These are phyloP conservation scores for Mercurialis annua DNA, from an alignment of 345 rosid species.

Conservation along the genomic window DNA sequence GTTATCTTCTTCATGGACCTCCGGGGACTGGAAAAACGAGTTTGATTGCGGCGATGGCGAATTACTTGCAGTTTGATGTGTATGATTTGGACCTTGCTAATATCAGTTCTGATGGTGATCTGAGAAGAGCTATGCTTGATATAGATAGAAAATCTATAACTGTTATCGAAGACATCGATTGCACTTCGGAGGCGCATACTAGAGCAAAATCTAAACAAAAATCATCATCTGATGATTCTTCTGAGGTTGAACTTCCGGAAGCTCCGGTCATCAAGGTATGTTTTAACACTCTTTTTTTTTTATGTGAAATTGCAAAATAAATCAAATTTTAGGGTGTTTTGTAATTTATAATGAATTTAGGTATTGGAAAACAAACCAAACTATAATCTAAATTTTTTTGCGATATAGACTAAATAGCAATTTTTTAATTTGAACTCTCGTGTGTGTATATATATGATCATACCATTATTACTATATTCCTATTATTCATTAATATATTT, in stretches of 20 bases:
- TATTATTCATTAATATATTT: no score
- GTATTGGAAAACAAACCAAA: no score
- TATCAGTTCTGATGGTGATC: not conserved
- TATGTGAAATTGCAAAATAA: no score
- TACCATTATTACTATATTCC: no score
- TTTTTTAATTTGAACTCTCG: no score
- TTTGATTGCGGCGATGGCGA: conserved; percentile 10
- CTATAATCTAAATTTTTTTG: no score
- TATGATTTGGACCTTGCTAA: not conserved
- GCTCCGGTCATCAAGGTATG: no score
- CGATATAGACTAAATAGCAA: no score
- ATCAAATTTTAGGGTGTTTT: no score
- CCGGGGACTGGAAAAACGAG: conserved; percentile 10
- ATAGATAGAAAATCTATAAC: not conserved
- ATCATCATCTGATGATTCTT: not conserved
- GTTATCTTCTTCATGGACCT: conserved; percentile 11
- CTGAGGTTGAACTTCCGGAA: not conserved
- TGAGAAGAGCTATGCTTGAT: not conserved
- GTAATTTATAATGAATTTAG: no score
- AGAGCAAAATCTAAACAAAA: not conserved
- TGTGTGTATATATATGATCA: no score
- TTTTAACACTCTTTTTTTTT: no score
- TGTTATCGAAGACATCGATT: conserved; percentile 5
- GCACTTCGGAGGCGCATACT: not conserved
- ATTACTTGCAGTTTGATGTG: conserved; percentile 1